phyloP scores from a whole-genome alignment of 2,329 filamentous ascomycete genomes.

The Verticillium nonalfalfae region DNA sequence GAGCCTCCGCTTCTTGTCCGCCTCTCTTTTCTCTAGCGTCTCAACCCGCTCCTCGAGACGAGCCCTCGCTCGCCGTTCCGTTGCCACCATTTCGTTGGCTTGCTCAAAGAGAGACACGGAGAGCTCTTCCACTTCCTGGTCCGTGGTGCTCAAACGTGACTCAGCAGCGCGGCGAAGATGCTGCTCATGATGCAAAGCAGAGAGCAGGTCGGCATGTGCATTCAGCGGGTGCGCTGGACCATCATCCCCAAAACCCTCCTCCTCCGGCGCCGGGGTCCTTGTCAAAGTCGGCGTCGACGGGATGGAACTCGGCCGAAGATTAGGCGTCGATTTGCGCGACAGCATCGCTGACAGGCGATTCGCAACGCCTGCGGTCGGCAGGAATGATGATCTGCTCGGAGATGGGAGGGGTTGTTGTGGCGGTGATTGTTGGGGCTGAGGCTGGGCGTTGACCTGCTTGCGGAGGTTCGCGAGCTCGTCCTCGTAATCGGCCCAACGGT shows the following conservation, averaged over 20 bases:
- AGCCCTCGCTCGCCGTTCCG: conserved; percentile 64
- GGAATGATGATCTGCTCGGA: conserved; percentile 35
- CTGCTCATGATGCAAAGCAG: conserved; percentile 61
- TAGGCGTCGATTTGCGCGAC: conserved; percentile 40
- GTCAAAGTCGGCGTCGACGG: conserved; percentile 6
- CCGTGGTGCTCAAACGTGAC: conserved; percentile 57
- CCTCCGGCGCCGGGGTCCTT: background rate
- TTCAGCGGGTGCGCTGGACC: conserved; percentile 1
- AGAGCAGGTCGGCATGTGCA: conserved; percentile 41
- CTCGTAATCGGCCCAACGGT: conserved; percentile 72
- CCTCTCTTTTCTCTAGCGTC: conserved; percentile 62
- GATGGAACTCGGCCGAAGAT: conserved; percentile 18
- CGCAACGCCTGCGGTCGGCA: conserved; percentile 33
- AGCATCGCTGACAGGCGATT: conserved; percentile 38
- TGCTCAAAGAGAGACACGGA: conserved; percentile 71
- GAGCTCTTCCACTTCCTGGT: conserved; percentile 71
- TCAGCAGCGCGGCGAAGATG: conserved; percentile 63
- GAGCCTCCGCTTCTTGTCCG: conserved; percentile 61
- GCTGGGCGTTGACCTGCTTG: conserved; percentile 19
- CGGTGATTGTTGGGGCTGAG: conserved; percentile 5
- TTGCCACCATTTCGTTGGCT: conserved; percentile 82
- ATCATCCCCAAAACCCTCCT: background rate
- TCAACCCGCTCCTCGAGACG: conserved; percentile 65
- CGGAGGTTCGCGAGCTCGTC: conserved; percentile 63
- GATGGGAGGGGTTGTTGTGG: conserved; percentile 18